Base-by-base conservation (phyloP, 139 green algal genomes). In the Microglena sp. region DNA sequence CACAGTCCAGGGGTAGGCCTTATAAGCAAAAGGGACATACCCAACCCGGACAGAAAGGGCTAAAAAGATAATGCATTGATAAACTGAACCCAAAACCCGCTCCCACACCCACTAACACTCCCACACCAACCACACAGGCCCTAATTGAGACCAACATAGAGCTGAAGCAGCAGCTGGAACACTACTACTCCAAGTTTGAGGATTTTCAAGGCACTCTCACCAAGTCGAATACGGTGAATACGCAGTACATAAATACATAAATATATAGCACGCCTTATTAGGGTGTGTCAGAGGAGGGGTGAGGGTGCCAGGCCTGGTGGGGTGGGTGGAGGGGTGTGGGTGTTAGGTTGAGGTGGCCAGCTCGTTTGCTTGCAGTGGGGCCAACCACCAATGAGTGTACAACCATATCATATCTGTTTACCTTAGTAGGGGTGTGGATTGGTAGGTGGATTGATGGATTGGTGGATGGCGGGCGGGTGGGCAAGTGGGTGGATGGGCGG, bases 191-290 rank as follows among this genome's bases (percentile, higher is more conserved):
- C 24, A 64, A 69, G 36, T 79, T 75, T 33, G 34, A 33, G 8
- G 67, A 74, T 35, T 70, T 79, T 29, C 73, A 79, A 58, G 43
- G 35, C 0, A 67, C 67, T 26, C 50, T 79, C 8, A 70, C 67
- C 3, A 72, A 72, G 46, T 72, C 55, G 30, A 79, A 75, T 29
- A 43, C 75, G 73, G 73, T 75, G 45, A 21, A 58, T 61, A 33
- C 3, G 3, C 32, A 34, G 8, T 28, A 27, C 15, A 64, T 53
- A 28, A 43, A 26, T 8, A 29, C 31, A 6, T 43, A 24, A 15
- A 11, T 40, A 6, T 29, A 8, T 2, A 56, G 35, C 43, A 33
- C n/a, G 1, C 8, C 11, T 35, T 18, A 24, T 15, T 35, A 11
- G 11, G 5, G n/a, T 45, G n/a, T n/a, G n/a, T n/a, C n/a, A n/a